Evolutionary conservation across 768 basidiomycete species (phyloP).

Genomic region (Boletus insuetus): DNA sequence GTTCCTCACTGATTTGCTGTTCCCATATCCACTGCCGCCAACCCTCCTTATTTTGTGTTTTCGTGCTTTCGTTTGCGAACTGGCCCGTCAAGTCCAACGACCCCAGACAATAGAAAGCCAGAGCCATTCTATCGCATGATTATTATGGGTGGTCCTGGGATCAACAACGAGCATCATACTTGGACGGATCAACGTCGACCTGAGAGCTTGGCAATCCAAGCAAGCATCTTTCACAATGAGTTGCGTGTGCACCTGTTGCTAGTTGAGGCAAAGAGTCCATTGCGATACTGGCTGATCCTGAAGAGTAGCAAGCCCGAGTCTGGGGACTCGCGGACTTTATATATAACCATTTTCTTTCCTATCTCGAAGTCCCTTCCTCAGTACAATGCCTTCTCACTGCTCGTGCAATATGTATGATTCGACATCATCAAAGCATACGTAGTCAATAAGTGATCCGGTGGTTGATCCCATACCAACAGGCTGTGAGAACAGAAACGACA

Average conservation of each 20-base stretch:
- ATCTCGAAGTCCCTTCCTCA: too few species aligned
- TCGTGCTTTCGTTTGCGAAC: conserved; percentile 39
- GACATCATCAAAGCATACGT: too few species aligned
- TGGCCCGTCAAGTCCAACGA: conserved; percentile 73
- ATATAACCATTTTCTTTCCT: too few species aligned
- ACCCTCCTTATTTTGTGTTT: conserved; percentile 47
- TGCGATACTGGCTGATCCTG: neutral
- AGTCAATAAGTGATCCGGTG: too few species aligned
- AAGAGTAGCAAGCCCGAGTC: too few species aligned
- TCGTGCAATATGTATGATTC: too few species aligned
- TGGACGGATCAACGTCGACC: conserved; percentile 67
- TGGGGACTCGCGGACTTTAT: too few species aligned
- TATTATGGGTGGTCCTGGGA: conserved; percentile 7
- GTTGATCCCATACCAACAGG: too few species aligned
- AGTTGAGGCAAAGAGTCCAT: conserved; percentile 30
- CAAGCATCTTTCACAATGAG: conserved; percentile 67
- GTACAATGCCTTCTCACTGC: too few species aligned
- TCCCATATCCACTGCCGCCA: conserved; percentile 91
- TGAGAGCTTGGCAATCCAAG: conserved; percentile 67
- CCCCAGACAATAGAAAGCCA: conserved; percentile 88
- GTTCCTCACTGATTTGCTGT: conserved; percentile 62
- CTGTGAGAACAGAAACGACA: too few species aligned
- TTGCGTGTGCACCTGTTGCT: conserved; percentile 52
- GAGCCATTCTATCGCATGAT: conserved; percentile 57
- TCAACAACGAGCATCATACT: conserved; percentile 42